Evolutionary conservation across 805 yeast species (phyloP).

Genomic region (Candida pini): DNA sequence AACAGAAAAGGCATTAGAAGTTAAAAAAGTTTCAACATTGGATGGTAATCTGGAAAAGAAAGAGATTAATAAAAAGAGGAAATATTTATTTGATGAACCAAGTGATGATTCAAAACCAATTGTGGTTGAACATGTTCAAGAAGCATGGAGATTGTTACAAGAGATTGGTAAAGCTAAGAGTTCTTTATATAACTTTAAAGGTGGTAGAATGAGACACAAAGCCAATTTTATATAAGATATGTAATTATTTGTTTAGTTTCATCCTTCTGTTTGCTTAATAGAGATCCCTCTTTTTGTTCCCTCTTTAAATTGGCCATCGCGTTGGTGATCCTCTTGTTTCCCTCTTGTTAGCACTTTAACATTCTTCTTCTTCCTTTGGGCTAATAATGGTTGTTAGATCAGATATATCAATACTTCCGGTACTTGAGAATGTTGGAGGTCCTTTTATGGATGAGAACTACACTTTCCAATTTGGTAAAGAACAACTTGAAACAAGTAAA

Average conservation of each 20-base stretch:
- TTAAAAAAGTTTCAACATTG: conserved; percentile 50
- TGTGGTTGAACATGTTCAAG: conserved; percentile 73
- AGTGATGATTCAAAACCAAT: conserved; percentile 78
- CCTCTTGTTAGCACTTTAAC: too few relatives aligned
- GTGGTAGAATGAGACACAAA: conserved; percentile 52
- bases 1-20: conserved; percentile 84
- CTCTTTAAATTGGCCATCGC: too few relatives aligned
- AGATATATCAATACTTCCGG: conserved; percentile 3
- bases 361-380: too few relatives aligned
- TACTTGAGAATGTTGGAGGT: conserved; percentile 18
- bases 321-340: too few relatives aligned
- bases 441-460: conserved; percentile 29
- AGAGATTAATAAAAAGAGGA: conserved; percentile 38
- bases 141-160: conserved; percentile 84
- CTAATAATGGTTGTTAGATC: too few relatives aligned
- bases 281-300: too few relatives aligned
- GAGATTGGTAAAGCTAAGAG: conserved; percentile 47
- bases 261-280: too few relatives aligned
- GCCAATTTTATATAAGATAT: conserved; percentile 39
- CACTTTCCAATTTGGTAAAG: conserved; percentile 17
- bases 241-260: not conserved
- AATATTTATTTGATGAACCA: conserved; percentile 79
- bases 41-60: conserved; percentile 34
- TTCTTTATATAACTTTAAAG: conserved; percentile 67
- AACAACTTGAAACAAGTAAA: conserved; percentile 19